A percentile compares a stretch with the other conserved stretches of the same genome.
phyloP scores from a whole-genome alignment of 164 flowering plant species.

The grape (Vitis vinifera) region ASM3070453v1 NC_081821.1:5525001-5525500 shows the following conservation, averaged over 20 bases:
- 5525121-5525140: slow-evolving; percentile 28
- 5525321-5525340: slow-evolving; percentile 46
- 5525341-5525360: slow-evolving; percentile 65
- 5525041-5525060: slow-evolving; percentile 44
- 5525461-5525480: slow-evolving; percentile 40
- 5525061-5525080: slow-evolving; percentile 38
- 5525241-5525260: slow-evolving; percentile 42
- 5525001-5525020: slow-evolving; percentile 28
- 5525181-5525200: slow-evolving; percentile 28
- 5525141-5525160: slow-evolving; percentile 51
- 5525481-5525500: slow-evolving; percentile 14
- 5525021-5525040: slow-evolving; percentile 49
- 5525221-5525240: slow-evolving; percentile 18
- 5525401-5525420: slow-evolving; percentile 35
- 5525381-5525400: slow-evolving; percentile 15
- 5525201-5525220: slow-evolving; percentile 15
- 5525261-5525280: slow-evolving; percentile 54
- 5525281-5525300: slow-evolving; percentile 57
- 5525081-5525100: slow-evolving; percentile 28
- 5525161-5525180: slow-evolving; percentile 29
- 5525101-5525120: slow-evolving; percentile 20
- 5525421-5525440: slow-evolving; percentile 26
- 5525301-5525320: slow-evolving; percentile 85
- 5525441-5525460: slow-evolving; percentile 38
- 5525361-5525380: slow-evolving; percentile 43